Evolutionary conservation across 2,329 filamentous ascomycete species (phyloP).

Genomic region (Neonectria magnoliae): DNA sequence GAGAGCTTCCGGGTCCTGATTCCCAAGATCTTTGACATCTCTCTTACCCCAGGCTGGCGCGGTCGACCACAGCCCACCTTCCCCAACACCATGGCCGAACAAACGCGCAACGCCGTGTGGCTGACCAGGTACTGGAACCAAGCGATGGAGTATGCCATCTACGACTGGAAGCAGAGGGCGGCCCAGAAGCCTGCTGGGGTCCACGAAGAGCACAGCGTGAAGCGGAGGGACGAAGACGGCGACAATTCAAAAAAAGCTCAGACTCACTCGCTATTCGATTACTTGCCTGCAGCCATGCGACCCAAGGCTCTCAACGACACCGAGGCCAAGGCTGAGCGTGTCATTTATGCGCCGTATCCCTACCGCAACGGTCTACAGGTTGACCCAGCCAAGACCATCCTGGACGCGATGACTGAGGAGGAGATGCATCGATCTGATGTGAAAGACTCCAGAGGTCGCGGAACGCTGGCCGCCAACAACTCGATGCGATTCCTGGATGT

Average conservation of each 20-base stretch:
- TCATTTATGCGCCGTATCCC: slow-evolving; percentile 47
- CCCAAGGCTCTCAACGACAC: slow-evolving; percentile 19
- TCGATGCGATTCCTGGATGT: slow-evolving; percentile 54
- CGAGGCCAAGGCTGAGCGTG: slow-evolving; percentile 28
- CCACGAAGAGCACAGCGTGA: slow-evolving; percentile 22
- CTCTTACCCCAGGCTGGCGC: slow-evolving; percentile 64
- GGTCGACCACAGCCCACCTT: slow-evolving; percentile 53
- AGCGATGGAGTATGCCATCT: slow-evolving; percentile 51
- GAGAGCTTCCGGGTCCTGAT: slow-evolving; percentile 62
- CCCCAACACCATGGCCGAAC: slow-evolving; percentile 60
- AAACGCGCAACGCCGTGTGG: slow-evolving; percentile 64
- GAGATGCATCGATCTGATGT: slow-evolving; percentile 56
- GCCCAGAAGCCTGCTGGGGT: slow-evolving; percentile 53
- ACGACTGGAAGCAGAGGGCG: slow-evolving; percentile 56
- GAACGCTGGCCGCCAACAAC: slow-evolving; percentile 46
- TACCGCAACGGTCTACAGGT: slow-evolving; percentile 56
- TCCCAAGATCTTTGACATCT: slow-evolving; percentile 63
- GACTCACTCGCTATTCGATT: slow-evolving; percentile 29
- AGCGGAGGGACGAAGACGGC: slow-evolving; percentile 25
- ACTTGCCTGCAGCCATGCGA: slow-evolving; percentile 26
- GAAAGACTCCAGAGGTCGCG: slow-evolving; percentile 56
- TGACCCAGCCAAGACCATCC: slow-evolving; percentile 52
- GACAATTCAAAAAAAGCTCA: slow-evolving; percentile 3
- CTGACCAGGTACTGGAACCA: slow-evolving; percentile 63
- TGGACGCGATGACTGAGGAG: slow-evolving; percentile 58